These are phyloP conservation scores for Peltaster fructicola DNA, from an alignment of 2,329 filamentous ascomycete species.

Conservation along the genomic window DNA sequence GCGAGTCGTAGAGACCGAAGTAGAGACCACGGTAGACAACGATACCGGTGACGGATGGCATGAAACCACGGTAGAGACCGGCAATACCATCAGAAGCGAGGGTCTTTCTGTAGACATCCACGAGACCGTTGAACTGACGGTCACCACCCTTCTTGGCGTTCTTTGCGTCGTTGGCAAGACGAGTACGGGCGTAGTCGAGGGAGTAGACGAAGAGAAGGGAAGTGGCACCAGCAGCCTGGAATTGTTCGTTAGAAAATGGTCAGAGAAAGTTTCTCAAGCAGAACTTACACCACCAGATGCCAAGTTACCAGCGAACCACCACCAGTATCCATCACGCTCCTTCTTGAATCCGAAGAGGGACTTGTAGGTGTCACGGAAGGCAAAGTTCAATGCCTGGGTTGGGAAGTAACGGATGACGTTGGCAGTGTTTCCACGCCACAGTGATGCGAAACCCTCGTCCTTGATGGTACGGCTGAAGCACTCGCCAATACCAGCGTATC, in stretches of 20 bases:
- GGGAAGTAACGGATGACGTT: conserved; percentile 99
- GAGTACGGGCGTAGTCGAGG: conserved; percentile 99
- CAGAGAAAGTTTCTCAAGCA: neutral
- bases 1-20: conserved; percentile 99
- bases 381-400: conserved; percentile 99
- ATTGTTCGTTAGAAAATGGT: conserved; percentile 5
- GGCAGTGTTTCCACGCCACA: conserved; percentile 99
- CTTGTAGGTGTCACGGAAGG: conserved; percentile 99
- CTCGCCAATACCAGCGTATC: conserved; percentile 84
- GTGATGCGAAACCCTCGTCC: conserved; percentile 81
- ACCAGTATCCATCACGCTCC: conserved; percentile 92
- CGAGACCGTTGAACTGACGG: conserved; percentile 98
- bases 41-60: conserved; percentile 97
- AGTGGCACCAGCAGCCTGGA: conserved; percentile 87
- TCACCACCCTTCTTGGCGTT: conserved; percentile 91
- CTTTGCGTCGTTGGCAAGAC: conserved; percentile 99
- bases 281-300: conserved; percentile 93
- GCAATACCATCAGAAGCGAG: conserved; percentile 95
- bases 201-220: conserved; percentile 99
- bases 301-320: conserved; percentile 99
- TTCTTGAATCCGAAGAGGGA: conserved; percentile 99
- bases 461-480: conserved; percentile 88
- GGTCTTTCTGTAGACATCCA: conserved; percentile 99
- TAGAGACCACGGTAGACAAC: conserved; percentile 99
- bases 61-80: conserved; percentile 99